Percentiles rank a stretch among this genome's conserved stretches.
Evolutionary conservation across 2,329 filamentous ascomycete species (phyloP).

Genomic region (Penicillium sp.): DNA sequence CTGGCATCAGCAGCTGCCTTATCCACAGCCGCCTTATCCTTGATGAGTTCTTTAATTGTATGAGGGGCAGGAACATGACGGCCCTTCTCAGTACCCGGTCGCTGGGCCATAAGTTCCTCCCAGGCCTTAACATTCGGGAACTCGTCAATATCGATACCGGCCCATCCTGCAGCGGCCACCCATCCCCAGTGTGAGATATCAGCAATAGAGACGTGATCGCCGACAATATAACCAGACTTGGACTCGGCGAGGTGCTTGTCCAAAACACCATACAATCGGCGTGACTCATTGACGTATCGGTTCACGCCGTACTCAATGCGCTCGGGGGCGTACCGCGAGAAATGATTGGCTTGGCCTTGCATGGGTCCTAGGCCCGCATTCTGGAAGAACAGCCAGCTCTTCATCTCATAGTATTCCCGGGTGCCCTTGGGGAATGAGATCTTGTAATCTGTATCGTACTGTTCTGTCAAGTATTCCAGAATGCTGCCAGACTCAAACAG

Average conservation of each 20-base stretch:
- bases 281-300: conserved; percentile 78
- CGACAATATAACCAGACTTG: conserved; percentile 53
- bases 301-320: conserved; percentile 79
- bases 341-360: conserved; percentile 85
- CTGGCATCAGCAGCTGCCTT: conserved; percentile 54
- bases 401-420: conserved; percentile 74
- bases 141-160: conserved; percentile 67
- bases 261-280: conserved; percentile 76
- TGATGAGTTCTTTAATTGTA: conserved; percentile 59
- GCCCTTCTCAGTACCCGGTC: conserved; percentile 73
- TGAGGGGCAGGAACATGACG: conserved; percentile 68
- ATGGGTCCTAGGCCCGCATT: conserved; percentile 80
- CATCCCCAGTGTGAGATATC: conserved; percentile 82
- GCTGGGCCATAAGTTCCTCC: conserved; percentile 68
- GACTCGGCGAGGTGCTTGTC: conserved; percentile 64
- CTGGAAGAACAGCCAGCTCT: conserved; percentile 76
- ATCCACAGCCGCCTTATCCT: conserved; percentile 59
- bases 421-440: conserved; percentile 73
- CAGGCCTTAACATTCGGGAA: conserved; percentile 76
- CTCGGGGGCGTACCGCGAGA: conserved; percentile 76
- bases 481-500: conserved; percentile 84
- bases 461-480: conserved; percentile 77
- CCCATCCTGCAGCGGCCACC: conserved; percentile 62
- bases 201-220: conserved; percentile 54
- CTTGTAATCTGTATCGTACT: conserved; percentile 79